Evolutionary conservation across 1,284 basidiomycete genomes (phyloP).

Genomic region (Peniophora sp.): DNA sequence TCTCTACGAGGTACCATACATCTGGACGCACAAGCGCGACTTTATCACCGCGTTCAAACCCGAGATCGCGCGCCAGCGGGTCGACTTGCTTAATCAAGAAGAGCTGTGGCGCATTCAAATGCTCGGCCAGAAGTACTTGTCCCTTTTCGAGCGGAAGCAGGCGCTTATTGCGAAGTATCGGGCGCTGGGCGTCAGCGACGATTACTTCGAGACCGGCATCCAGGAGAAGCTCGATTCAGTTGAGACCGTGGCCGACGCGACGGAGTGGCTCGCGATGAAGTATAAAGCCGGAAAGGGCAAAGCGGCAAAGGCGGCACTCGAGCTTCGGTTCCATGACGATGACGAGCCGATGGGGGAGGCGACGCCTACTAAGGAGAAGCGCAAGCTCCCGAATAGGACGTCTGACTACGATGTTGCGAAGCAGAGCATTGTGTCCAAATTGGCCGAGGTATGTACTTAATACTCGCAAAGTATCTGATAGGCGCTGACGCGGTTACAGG

Average conservation of each 20-base stretch:
- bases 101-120: conserved; percentile 87
- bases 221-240: conserved; percentile 62
- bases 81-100: conserved; percentile 66
- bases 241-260: conserved; percentile 87
- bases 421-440: conserved; percentile 65
- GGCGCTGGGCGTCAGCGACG: conserved; percentile 54
- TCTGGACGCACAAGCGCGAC: conserved; percentile 92
- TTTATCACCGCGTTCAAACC: conserved; percentile 77
- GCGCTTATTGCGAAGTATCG: conserved; percentile 60
- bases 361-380: conserved; percentile 34
- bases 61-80: conserved; percentile 40
- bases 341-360: conserved; percentile 38
- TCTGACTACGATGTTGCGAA: conserved; percentile 84
- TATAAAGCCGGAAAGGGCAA: conserved; percentile 74
- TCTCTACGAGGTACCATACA: conserved; percentile 89
- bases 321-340: conserved; percentile 66
- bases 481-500: conserved; percentile 30
- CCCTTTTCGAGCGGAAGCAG: conserved; percentile 68
- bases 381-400: conserved; percentile 80
- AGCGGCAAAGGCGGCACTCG: conserved; percentile 47
- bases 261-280: conserved; percentile 87
- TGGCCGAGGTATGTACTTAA: conserved; percentile 59
- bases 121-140: conserved; percentile 83
- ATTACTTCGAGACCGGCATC: conserved; percentile 68
- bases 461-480: background rate